Evolutionary conservation across 2,329 filamentous ascomycete genomes (phyloP), one percentile per base, ranked within the genome.

Genomic region (Ceratocystis huliohia): DNA sequence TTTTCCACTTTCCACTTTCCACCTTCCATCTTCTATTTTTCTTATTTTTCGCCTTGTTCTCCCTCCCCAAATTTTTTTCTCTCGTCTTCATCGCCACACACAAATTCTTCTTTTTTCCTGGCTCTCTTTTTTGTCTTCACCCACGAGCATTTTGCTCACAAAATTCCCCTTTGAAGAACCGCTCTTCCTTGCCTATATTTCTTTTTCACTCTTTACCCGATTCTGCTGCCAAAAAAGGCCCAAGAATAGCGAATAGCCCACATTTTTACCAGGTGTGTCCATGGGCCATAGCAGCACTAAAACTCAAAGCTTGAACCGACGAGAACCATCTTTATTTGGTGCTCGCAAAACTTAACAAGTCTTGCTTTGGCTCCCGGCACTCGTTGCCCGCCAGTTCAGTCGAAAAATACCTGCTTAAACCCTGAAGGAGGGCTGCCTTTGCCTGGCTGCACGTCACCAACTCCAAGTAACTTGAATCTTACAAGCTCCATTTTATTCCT

Each of bases 251-350:
- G 48, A 53, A 53, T 53, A 53, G 48, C 48, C 48, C 48, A 53
- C 22, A 53, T 28, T 53, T 53, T 25, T 22, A 50, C 8, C 7
- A 25, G 5, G 61, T 15, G 10, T 63, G 20, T 30, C 3, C 28
- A 59, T 59, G 56, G 56, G 56, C 56, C 56, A 33, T 33, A 59
- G 56, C 56, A 59, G 56, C 56, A 59, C 28, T 15, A 37, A 30
- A 59, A 33, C 56, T 28, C 56, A 28, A 25, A 59, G 56, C 56
- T 33, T 30, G 25, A 59, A 33, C 56, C 2, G n/a, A 20, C 56
- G 20, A 59, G 17, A 20, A n/a, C 56, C 13, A 53, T 15, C 13
- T 53, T 28, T 22, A 25, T 53, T 53, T 53, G 48, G 48, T 15
- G 48, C 48, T 53, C 48, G 13, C 28, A 53, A 53, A 53, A 53